phyloP scores from a whole-genome alignment of 2,329 filamentous ascomycete species.

The Mollisia scopiformis region DNA sequence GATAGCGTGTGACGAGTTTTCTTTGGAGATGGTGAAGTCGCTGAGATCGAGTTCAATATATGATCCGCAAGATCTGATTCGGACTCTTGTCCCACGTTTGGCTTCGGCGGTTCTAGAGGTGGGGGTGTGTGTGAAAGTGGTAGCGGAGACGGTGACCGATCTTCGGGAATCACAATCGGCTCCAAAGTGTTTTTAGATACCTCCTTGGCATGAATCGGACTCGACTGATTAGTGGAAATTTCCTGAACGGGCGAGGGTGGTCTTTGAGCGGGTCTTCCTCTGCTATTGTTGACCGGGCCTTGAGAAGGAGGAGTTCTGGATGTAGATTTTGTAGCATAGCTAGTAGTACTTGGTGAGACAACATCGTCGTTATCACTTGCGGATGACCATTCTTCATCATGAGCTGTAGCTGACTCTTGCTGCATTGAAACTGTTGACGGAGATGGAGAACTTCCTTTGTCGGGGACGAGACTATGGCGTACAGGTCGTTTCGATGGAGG shows the following conservation, averaged over 20 bases:
- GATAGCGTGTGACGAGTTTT: constrained; percentile 62
- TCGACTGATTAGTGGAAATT: neutral
- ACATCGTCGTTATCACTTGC: constrained; percentile 25
- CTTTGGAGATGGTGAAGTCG: constrained; percentile 58
- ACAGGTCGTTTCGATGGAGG: neutral
- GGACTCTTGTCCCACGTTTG: constrained; percentile 4
- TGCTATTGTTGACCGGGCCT: neutral
- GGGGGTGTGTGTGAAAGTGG: neutral
- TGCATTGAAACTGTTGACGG: neutral
- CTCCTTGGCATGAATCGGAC: neutral
- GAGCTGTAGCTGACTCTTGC: neutral
- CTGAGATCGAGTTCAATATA: constrained; percentile 58
- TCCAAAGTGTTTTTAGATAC: neutral
- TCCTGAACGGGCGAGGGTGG: neutral
- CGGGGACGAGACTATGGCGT: constrained; percentile 14
- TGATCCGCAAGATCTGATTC: constrained; percentile 52
- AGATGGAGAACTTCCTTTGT: constrained; percentile 9
- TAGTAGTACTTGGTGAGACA: constrained; percentile 16
- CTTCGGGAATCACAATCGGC: constrained; percentile 10
- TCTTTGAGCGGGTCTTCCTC: neutral
- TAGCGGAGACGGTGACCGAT: constrained; percentile 5
- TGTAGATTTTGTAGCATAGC: constrained; percentile 23
- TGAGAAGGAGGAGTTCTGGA: constrained; percentile 27
- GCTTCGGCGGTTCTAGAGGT: neutral
- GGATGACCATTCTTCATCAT: constrained; percentile 31